Evolutionary conservation across 129 eudicot genomes (phyloP).

Genomic region (Escallonia rubra): DNA sequence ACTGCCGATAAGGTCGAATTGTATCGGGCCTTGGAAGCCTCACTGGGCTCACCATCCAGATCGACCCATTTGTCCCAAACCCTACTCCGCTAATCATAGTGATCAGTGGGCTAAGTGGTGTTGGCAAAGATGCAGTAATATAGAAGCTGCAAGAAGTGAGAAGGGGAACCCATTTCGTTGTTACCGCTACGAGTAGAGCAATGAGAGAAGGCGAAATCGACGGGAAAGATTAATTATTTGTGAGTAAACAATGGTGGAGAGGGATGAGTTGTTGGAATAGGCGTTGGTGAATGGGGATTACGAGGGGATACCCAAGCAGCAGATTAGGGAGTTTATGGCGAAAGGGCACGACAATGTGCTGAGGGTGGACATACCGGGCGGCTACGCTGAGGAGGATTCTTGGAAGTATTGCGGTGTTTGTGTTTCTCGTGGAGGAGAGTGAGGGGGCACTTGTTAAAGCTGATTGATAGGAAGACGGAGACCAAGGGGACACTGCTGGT

Average conservation of each 20-base stretch:
- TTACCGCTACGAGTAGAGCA: conserved; percentile 75
- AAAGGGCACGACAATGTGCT: conserved; percentile 70
- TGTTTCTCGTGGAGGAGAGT: conserved; percentile 76
- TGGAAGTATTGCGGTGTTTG: conserved; percentile 51
- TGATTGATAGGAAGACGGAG: conserved; percentile 76
- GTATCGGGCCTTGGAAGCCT: no score
- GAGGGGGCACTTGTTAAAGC: conserved; percentile 64
- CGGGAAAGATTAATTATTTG: conserved; percentile 79
- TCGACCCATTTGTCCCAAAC: conserved; percentile 50
- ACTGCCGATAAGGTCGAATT: conserved; percentile 50
- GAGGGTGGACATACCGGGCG: conserved; percentile 80
- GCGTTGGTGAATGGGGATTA: conserved; percentile 29
- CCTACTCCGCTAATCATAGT: conserved; percentile 73
- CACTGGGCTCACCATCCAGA: conserved; percentile 62
- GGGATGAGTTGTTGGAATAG: conserved; percentile 17
- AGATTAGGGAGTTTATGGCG: conserved; percentile 51
- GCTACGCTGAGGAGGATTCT: conserved; percentile 63
- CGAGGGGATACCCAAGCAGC: conserved; percentile 29
- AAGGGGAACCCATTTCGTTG: conserved; percentile 69
- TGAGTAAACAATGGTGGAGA: conserved; percentile 36
- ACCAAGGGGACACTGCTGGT: conserved; percentile 61
- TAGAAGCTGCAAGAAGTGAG: conserved; percentile 61
- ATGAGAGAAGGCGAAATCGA: conserved; percentile 71
- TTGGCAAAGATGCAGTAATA: conserved; percentile 88
- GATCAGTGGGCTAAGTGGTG: conserved; percentile 96